Base-by-base conservation (phyloP, 106 monocot species). In the Allium sativum region DNA sequence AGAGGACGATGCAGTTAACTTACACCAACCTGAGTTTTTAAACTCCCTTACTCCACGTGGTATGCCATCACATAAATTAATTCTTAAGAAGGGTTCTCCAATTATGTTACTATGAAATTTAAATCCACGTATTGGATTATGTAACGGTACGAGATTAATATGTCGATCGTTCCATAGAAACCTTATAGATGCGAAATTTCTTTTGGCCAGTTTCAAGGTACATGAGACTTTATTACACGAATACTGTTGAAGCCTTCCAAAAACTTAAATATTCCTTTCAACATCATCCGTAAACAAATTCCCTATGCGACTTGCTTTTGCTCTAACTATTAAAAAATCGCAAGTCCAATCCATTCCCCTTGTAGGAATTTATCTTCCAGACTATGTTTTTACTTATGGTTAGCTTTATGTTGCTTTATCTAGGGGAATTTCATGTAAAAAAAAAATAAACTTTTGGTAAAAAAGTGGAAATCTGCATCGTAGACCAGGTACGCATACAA, bases 171-270 rank as follows among this genome's bases (percentile, higher is more conserved):
- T 14, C 16, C 18, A 55, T 4, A 3, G 1, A 14, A 55, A 55
- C 20, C n/a, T 55, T n/a, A 55, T 55, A 18, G 55, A 55, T 55
- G 55, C 16, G 55, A 55, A 17, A 55, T 55, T 18, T 14, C 20
- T 9, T 14, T 19, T 15, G 55, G 55, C 2, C 55, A 55, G 9
- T 55, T 17, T 10, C 9, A n/a, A 8, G 5, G 55, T n/a, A 55
- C 55, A 55, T 0, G 55, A 10, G 55, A 40, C 4, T 59, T 59
- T 11, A 11, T 59, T 7, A 1, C 41, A 22, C 10, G 21, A 2
- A 59, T 59, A 7, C 59, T 22, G 3, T 6, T 59, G 3, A 59
- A 59, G 21, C 13, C 40, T 40, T 13, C 21, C 1, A 22, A 59
- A 31, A n/a, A 59, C 19, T 1, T 12, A 7, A 59, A 31, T 1